phyloP scores from a whole-genome alignment of 148 eudicot genomes.

The Vaccinium darrowii region DNA sequence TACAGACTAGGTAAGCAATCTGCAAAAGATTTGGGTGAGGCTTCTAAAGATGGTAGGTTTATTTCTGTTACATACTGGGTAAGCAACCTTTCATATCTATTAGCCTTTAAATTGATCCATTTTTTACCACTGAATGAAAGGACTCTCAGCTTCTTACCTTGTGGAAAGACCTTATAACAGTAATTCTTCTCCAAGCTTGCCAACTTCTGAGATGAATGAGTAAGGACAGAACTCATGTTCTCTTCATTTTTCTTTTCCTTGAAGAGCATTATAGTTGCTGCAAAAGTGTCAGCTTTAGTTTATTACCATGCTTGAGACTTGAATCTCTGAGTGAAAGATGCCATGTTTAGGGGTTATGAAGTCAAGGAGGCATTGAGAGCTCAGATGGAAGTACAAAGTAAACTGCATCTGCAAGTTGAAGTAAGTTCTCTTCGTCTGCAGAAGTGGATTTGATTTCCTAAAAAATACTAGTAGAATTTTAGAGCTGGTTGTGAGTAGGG shows the following conservation, averaged over 20 bases:
- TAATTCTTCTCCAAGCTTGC: conserved; percentile 66
- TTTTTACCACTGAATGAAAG: conserved; percentile 30
- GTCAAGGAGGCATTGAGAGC: conserved; percentile 83
- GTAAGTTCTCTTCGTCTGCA: conserved; percentile 31
- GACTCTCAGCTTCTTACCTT: conserved; percentile 49
- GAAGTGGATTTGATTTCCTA: not conserved
- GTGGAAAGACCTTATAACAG: conserved; percentile 61
- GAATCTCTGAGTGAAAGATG: conserved; percentile 9
- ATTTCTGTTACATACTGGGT: not conserved
- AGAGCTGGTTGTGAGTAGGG: not conserved
- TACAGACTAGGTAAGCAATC: conserved; percentile 89
- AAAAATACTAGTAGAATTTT: not conserved
- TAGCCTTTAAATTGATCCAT: conserved; percentile 8
- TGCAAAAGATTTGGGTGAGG: conserved; percentile 73
- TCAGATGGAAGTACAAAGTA: conserved; percentile 86
- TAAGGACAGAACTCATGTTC: conserved; percentile 40
- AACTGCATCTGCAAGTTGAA: conserved; percentile 78
- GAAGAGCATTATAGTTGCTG: not conserved
- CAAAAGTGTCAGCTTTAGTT: not conserved
- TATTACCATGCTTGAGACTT: not conserved
- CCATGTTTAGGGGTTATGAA: conserved; percentile 53
- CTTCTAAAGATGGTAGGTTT: conserved; percentile 75
- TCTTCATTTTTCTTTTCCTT: not conserved
- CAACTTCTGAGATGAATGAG: conserved; percentile 67
- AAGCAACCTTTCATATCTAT: not conserved